Conservation (phyloP, 768 basidiomycete genomes). For the Grammothele lineata region DNA sequence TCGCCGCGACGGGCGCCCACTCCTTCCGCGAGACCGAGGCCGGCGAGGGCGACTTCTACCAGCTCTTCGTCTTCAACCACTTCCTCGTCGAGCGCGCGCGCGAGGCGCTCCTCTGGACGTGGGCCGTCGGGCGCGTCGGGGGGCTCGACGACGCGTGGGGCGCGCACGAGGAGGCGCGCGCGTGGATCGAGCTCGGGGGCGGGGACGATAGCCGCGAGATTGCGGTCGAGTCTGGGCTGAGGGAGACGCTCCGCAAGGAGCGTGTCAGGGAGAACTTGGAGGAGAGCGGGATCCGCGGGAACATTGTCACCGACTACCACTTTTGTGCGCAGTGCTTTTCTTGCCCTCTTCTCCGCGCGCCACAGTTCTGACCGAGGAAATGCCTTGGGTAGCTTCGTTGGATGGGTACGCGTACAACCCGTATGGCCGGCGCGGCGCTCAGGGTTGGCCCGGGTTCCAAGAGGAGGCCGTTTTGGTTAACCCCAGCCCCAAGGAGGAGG, state of each 20-base stretch:
- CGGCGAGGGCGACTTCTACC: slow-evolving; percentile 30
- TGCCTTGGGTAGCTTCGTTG: slow-evolving; percentile 21
- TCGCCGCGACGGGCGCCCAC: slow-evolving; percentile 28
- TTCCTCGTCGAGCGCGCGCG: slow-evolving; percentile 32
- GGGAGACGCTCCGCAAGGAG: slow-evolving; percentile 19
- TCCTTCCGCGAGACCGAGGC: slow-evolving; percentile 29
- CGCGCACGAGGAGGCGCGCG: slow-evolving; percentile 9
- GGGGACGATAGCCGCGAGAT: slow-evolving; percentile 11
- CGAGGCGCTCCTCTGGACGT: slow-evolving; percentile 36
- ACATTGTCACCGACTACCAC: slow-evolving; percentile 15
- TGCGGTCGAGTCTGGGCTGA: slow-evolving; percentile 6
- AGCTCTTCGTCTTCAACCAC: slow-evolving; percentile 29
- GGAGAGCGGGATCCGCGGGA: slow-evolving; percentile 12
- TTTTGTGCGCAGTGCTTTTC: slow-evolving; percentile 15
- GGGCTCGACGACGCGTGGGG: slow-evolving; percentile 22
- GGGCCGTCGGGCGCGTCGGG: slow-evolving; percentile 31
- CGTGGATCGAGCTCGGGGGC: slow-evolving; percentile 32
- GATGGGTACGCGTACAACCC: slow-evolving; percentile 33
- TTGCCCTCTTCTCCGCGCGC: not conserved
- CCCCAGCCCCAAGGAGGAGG: slow-evolving; percentile 9
- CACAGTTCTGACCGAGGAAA: not conserved
- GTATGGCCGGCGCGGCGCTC: slow-evolving; percentile 4
- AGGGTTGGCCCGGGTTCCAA: slow-evolving; percentile 13
- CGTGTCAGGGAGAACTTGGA: slow-evolving; percentile 14
- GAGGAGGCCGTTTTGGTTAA: not conserved